Evolutionary conservation across 1,284 basidiomycete species (phyloP).

Genomic region (Cronartium ribicola): DNA sequence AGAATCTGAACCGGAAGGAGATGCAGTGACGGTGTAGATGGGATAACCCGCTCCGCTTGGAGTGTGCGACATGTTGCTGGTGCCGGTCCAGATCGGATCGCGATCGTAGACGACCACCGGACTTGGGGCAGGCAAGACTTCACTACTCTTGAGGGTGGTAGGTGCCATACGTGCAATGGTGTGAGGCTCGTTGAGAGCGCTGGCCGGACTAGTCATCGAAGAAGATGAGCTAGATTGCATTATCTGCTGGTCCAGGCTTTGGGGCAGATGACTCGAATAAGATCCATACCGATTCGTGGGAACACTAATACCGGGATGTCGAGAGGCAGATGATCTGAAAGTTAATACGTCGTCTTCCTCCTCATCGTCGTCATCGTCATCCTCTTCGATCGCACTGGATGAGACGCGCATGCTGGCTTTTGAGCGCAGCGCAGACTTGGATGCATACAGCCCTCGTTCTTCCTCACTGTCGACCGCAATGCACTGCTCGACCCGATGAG

Average conservation of each 20-base stretch:
- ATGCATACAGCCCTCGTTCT: constrained; percentile 43
- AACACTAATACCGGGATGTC: constrained; percentile 38
- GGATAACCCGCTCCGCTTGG: constrained; percentile 20
- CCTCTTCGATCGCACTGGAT: constrained; percentile 45
- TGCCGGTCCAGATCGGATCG: constrained; percentile 43
- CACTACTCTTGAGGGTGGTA: constrained; percentile 76
- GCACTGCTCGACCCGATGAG: constrained; percentile 95
- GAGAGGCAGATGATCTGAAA: constrained; percentile 46
- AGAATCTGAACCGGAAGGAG: constrained; percentile 48
- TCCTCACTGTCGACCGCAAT: constrained; percentile 70
- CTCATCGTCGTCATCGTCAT: constrained; percentile 56
- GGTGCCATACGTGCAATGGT: constrained; percentile 94
- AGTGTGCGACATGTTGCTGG: constrained; percentile 3
- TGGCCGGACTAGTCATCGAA: constrained; percentile 49
- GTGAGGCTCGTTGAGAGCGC: constrained; percentile 58
- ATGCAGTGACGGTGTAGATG: constrained; percentile 1
- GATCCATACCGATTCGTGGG: constrained; percentile 31
- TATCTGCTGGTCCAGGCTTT: constrained; percentile 55
- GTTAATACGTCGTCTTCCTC: constrained; percentile 63
- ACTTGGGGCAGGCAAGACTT: constrained; percentile 53
- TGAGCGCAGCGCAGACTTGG: constrained; percentile 1
- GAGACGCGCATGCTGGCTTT: constrained; percentile 35
- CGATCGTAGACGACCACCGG: constrained; percentile 63
- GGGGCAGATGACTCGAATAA: constrained; percentile 9
- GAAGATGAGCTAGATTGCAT: constrained; percentile 52